Evolutionary conservation across 192 early-diverging fungal genomes (phyloP).

Genomic region (Kickxella alabastrina): DNA sequence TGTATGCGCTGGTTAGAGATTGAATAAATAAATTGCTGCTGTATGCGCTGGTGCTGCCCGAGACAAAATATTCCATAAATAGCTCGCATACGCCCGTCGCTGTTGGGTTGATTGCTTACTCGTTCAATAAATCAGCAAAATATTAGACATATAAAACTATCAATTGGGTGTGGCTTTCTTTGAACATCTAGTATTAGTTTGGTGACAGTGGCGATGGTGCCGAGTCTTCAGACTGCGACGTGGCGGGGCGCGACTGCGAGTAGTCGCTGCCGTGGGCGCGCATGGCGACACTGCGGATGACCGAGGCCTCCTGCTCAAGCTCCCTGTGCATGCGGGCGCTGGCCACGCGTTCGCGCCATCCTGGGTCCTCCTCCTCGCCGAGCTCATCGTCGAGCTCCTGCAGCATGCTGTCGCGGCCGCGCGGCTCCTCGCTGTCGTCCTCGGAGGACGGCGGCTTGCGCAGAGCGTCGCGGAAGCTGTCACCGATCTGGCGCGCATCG

Average conservation of each 20-base stretch:
- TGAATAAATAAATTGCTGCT: too few species aligned
- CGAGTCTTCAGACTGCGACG: slow-evolving; percentile 13
- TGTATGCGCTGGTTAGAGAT: too few species aligned
- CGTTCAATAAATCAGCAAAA: too few species aligned
- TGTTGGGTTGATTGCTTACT: too few species aligned
- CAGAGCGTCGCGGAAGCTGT: slow-evolving; percentile 48
- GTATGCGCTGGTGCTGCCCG: too few species aligned
- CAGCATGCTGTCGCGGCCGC: slow-evolving; percentile 12
- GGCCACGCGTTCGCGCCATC: slow-evolving; percentile 48
- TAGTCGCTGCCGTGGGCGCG: slow-evolving; percentile 45
- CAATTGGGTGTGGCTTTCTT: too few species aligned
- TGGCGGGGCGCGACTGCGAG: slow-evolving; percentile 27
- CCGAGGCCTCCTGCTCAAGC: slow-evolving; percentile 41
- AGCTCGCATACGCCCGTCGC: too few species aligned
- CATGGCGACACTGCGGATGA: slow-evolving; percentile 42
- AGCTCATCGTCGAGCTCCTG: slow-evolving; percentile 24
- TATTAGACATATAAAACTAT: too few species aligned
- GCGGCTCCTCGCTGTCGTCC: slow-evolving; percentile 20
- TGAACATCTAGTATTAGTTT: too few species aligned
- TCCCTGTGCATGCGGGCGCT: slow-evolving; percentile 51
- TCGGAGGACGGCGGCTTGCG: slow-evolving; percentile 46
- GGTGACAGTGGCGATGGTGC: too few species aligned
- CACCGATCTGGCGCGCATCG: slow-evolving; percentile 48
- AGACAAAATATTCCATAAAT: too few species aligned
- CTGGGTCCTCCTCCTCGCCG: slow-evolving; percentile 36